Base-by-base conservation (phyloP, 2,329 filamentous ascomycete genomes). In the Cercospora janseana region DNA sequence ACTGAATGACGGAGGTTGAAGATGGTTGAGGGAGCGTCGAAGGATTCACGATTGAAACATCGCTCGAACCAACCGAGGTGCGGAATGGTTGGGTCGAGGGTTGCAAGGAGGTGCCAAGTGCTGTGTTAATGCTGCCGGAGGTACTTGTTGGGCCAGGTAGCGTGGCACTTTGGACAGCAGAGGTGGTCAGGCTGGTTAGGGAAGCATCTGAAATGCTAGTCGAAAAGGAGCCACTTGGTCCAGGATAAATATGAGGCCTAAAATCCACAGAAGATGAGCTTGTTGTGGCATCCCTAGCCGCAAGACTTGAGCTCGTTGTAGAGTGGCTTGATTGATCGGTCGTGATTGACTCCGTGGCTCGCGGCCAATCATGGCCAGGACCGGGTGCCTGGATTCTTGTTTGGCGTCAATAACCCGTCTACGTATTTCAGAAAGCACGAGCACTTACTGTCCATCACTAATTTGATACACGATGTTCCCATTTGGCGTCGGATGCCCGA, bases 41-140 rank as follows among this genome's bases (percentile, higher is more conserved):
- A 1, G 62, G 61, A 18, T 65, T 54, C 20, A 67, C 59, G 6
- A 69, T 55, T 1, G 66, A 64, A 18, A 69, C 42, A 21, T 55
- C 60, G 16, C 57, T 54, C 1, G 60, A 63, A 0, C 51, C 53
- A 6, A 64, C 40, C 2, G 57, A 58, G 4, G 66, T 67, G 4
- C 57, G 57, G 42, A 68, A 66, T 4, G 66, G 66, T n/a, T 56
- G 48, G 3, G 54, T 51, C 4, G 60, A 55, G 2, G 62, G 55
- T 16, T 64, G 51, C 24, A 61, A 59, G 6, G 56, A 60, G 0
- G 63, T 61, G 23, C 64, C 55, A 15, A 68, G 49, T 6, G 59
- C 52, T 2, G 60, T 61, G 13, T 44, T 32, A 4, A 60, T 43
- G 18, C 54, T 57, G 18, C 57, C 59, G 5, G 51, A 49, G 12